These are phyloP conservation scores for Tulasnella sp. DNA, from an alignment of 768 basidiomycete species.

Conservation along the genomic window DNA sequence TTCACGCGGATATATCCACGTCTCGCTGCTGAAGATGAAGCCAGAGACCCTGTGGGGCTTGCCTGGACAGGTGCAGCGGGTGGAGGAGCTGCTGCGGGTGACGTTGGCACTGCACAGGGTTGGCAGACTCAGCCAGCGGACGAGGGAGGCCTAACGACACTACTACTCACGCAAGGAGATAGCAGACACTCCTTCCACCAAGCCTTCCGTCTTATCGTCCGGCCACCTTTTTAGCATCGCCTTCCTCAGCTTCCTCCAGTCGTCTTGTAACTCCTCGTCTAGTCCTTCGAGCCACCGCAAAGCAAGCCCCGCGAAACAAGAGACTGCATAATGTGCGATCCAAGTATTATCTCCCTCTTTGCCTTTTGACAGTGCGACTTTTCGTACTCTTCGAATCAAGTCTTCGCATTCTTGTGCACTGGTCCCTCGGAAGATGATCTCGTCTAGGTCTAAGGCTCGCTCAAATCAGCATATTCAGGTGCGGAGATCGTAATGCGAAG, in stretches of 20 bases:
- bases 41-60: neutral
- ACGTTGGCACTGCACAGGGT: neutral
- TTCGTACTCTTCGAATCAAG: neutral
- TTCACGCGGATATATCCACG: neutral
- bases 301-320: neutral
- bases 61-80: neutral
- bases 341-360: neutral
- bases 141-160: neutral
- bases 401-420: neutral
- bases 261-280: neutral
- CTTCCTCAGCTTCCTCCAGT: neutral
- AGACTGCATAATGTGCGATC: neutral
- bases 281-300: neutral
- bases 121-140: neutral
- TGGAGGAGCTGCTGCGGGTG: neutral
- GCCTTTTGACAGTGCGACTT: neutral
- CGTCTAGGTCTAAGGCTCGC: neutral
- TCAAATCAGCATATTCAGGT: neutral
- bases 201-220: neutral
- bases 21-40: neutral
- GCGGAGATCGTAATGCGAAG: neutral
- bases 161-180: neutral
- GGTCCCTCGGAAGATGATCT: neutral
- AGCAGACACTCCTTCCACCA: neutral
- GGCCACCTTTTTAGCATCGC: neutral